phyloP scores from a whole-genome alignment of 2,329 filamentous ascomycete species.

The Fusarium sp. region DNA sequence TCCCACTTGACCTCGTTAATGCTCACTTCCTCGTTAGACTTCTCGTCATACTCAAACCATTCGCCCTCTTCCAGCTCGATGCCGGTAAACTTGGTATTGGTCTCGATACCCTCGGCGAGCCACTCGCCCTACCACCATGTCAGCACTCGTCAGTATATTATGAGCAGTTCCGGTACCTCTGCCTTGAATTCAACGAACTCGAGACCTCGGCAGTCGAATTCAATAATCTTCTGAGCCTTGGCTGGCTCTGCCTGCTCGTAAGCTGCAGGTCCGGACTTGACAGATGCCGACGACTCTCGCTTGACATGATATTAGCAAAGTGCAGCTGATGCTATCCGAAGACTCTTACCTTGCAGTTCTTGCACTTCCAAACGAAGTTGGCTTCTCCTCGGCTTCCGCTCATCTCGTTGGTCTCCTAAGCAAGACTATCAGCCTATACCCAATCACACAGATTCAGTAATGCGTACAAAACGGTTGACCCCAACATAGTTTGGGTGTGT shows the following conservation, averaged over 20 bases:
- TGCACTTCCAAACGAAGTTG: slow-evolving; percentile 99
- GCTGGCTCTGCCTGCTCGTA: slow-evolving; percentile 79
- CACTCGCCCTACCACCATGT: slow-evolving; percentile 78
- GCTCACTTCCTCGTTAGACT: slow-evolving; percentile 89
- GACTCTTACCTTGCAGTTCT: slow-evolving; percentile 85
- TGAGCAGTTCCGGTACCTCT: slow-evolving; percentile 67
- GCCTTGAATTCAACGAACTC: slow-evolving; percentile 93
- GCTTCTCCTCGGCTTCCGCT: slow-evolving; percentile 94
- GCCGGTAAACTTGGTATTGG: slow-evolving; percentile 80
- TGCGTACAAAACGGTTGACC: slow-evolving; percentile 85
- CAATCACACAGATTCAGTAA: not conserved
- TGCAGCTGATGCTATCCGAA: not conserved
- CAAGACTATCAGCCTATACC: slow-evolving; percentile 9
- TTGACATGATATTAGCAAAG: slow-evolving; percentile 49
- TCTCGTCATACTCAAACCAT: slow-evolving; percentile 99
- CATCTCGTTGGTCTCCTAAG: slow-evolving; percentile 86
- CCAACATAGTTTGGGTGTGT: slow-evolving; percentile 87
- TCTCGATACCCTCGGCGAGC: slow-evolving; percentile 84
- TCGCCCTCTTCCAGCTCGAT: slow-evolving; percentile 91
- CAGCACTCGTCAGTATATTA: not conserved
- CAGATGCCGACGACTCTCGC: slow-evolving; percentile 87
- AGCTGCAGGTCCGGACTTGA: slow-evolving; percentile 76
- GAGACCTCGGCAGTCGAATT: slow-evolving; percentile 92
- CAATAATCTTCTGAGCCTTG: slow-evolving; percentile 81
- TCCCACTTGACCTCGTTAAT: slow-evolving; percentile 92